Conservation (phyloP, 176 grass and related monocot species). For the Neostapfia colusana region DNA sequence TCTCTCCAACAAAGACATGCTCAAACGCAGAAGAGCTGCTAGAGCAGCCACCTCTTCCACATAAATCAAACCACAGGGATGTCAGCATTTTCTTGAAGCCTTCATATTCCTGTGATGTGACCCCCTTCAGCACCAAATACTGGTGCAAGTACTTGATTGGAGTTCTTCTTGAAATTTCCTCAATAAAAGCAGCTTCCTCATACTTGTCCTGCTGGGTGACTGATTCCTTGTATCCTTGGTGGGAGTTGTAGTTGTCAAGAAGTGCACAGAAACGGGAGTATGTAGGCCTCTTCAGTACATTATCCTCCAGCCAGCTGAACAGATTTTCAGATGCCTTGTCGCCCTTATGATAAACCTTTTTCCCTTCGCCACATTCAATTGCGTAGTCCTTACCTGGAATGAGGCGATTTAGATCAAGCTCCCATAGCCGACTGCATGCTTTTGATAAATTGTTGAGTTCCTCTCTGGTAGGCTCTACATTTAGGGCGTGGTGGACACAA, state of each 20-base stretch:
- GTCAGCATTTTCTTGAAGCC: too few relatives aligned
- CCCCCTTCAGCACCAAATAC: too few relatives aligned
- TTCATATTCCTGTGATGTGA: background rate
- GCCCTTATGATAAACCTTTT: conserved; percentile 62
- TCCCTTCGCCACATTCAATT: conserved; percentile 59
- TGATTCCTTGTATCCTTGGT: conserved; percentile 53
- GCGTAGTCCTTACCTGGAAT: conserved; percentile 57
- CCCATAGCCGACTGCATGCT: conserved; percentile 57
- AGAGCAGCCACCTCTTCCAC: background rate
- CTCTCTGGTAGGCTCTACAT: conserved; percentile 53
- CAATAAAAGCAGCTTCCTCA: conserved; percentile 63
- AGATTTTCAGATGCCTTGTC: conserved; percentile 51
- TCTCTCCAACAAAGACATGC: too few relatives aligned
- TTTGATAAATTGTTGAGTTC: conserved; percentile 60
- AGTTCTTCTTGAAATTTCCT: background rate
- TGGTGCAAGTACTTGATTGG: too few relatives aligned
- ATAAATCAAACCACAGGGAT: too few relatives aligned
- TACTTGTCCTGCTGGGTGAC: conserved; percentile 61
- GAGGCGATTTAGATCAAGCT: conserved; percentile 61
- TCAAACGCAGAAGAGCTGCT: too few relatives aligned
- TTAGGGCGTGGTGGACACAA: conserved; percentile 26
- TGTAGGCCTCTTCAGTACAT: conserved; percentile 41
- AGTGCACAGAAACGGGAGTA: conserved; percentile 63
- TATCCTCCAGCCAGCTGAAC: conserved; percentile 48
- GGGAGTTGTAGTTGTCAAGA: conserved; percentile 69